phyloP scores from a whole-genome alignment of 1,284 basidiomycete species.

The Heterobasidion parviporum region DNA sequence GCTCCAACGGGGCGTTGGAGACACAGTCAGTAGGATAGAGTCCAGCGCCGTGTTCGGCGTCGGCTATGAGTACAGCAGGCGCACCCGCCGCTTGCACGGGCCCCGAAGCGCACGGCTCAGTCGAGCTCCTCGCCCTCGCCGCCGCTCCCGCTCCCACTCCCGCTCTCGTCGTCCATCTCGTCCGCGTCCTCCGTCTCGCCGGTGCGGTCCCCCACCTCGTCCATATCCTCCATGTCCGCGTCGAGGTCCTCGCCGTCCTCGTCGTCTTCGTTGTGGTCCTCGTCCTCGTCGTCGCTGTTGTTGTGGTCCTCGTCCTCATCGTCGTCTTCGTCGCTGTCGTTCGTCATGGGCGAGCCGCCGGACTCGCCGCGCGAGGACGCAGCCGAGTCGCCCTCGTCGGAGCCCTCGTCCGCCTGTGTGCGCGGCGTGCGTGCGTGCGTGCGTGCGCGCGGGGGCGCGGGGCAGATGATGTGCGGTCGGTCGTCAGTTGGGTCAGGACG shows the following conservation, averaged over 20 bases:
- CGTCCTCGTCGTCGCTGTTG: conserved; percentile 26
- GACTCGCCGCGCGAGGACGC: conserved; percentile 12
- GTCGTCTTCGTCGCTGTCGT: conserved; percentile 24
- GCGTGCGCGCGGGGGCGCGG: neutral
- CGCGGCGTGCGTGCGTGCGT: neutral
- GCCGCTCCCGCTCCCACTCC: neutral
- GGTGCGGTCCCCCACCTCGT: conserved; percentile 39
- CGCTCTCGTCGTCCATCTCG: conserved; percentile 18
- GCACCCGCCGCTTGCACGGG: too few species aligned
- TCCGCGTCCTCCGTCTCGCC: conserved; percentile 30
- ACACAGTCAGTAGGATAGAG: too few species aligned
- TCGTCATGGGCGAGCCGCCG: conserved; percentile 22
- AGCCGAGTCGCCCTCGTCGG: conserved; percentile 43
- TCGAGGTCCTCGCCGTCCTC: conserved; percentile 46
- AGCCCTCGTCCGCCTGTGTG: conserved; percentile 37
- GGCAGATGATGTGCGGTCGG: neutral
- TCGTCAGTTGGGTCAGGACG: neutral
- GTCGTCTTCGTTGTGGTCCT: conserved; percentile 26
- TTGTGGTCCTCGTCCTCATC: conserved; percentile 38
- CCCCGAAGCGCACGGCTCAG: too few species aligned
- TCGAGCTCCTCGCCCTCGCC: too few species aligned
- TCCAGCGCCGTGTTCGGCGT: too few species aligned
- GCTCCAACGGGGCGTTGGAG: too few species aligned
- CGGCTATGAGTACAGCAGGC: too few species aligned
- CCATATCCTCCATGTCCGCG: conserved; percentile 66